Percentiles rank a stretch among this genome's conserved stretches.
Conservation (phyloP, 2,329 filamentous ascomycete species). For the Trichophyton verrucosum region DNA sequence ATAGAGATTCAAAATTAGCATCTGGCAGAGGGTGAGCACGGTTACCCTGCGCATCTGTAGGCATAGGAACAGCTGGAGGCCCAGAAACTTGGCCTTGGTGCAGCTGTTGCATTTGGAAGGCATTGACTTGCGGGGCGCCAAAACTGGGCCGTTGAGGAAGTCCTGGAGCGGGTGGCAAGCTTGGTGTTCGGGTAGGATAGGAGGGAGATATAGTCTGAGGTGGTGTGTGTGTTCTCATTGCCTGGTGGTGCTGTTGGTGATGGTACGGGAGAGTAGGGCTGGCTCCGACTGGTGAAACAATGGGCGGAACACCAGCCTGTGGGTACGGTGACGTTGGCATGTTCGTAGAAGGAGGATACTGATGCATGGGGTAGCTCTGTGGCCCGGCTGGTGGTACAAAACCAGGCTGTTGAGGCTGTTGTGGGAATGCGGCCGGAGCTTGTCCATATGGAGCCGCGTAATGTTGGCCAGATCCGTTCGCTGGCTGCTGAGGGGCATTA, state of each 20-base stretch:
- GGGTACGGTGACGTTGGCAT: constrained; percentile 24
- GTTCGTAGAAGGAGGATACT: constrained; percentile 23
- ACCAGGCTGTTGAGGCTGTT: constrained; percentile 10
- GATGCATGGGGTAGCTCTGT: constrained; percentile 23
- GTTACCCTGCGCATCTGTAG: constrained; percentile 12
- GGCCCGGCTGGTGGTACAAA: constrained; percentile 26
- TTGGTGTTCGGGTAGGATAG: constrained; percentile 36
- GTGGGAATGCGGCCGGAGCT: constrained; percentile 21
- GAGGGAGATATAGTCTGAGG: constrained; percentile 27
- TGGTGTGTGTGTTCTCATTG: constrained; percentile 32
- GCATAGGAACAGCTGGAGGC: constrained; percentile 19
- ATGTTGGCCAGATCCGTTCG: constrained; percentile 32
- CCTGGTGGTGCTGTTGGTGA: constrained; percentile 33
- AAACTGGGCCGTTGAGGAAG: constrained; percentile 51
- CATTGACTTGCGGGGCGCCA: constrained; percentile 41
- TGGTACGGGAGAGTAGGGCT: constrained; percentile 28
- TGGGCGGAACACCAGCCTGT: constrained; percentile 18
- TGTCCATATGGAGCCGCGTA: constrained; percentile 34
- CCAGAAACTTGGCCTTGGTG: constrained; percentile 39
- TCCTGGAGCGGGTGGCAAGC: constrained; percentile 43
- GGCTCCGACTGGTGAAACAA: constrained; percentile 25
- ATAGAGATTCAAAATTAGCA: constrained; percentile 23
- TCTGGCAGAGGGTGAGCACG: constrained; percentile 17
- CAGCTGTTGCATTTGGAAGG: constrained; percentile 45
- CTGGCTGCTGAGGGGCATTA: constrained; percentile 34